Evolutionary conservation across 2,329 filamentous ascomycete genomes (phyloP).

Genomic region (Ophiostoma perfectum): DNA sequence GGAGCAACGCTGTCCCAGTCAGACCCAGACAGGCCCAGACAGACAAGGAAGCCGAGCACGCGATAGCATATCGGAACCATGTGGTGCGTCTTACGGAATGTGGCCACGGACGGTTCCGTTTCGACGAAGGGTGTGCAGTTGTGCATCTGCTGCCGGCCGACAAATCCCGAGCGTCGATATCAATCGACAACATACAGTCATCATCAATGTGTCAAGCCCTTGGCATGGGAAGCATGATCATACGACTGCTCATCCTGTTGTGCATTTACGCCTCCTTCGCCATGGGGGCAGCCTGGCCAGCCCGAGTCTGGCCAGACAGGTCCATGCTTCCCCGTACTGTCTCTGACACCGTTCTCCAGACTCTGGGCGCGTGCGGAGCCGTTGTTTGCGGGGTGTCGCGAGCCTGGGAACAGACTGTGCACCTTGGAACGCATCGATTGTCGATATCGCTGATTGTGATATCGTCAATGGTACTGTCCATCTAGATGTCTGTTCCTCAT

Average conservation of each 20-base stretch:
- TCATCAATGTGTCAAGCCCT: background rate
- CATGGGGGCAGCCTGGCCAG: too few species aligned
- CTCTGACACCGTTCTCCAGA: background rate
- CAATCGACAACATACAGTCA: background rate
- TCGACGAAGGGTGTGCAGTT: background rate
- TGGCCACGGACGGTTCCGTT: background rate
- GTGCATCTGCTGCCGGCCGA: background rate
- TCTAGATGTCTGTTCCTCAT: background rate
- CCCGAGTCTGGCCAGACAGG: too few species aligned
- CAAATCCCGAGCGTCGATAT: background rate
- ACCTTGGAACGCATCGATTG: too few species aligned
- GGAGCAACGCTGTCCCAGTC: too few species aligned
- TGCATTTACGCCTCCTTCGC: too few species aligned
- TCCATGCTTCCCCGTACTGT: background rate
- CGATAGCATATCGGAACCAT: too few species aligned
- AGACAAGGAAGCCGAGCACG: too few species aligned
- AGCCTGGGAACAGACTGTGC: background rate
- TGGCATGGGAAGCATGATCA: background rate
- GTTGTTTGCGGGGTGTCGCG: background rate
- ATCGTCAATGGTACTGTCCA: too few species aligned
- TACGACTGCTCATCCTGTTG: background rate
- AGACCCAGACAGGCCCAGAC: too few species aligned
- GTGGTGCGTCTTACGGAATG: too few species aligned
- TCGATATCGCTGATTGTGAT: too few species aligned
- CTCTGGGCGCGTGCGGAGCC: background rate